Evolutionary conservation across 2,329 filamentous ascomycete species (phyloP).

Genomic region (Alternaria rosae): DNA sequence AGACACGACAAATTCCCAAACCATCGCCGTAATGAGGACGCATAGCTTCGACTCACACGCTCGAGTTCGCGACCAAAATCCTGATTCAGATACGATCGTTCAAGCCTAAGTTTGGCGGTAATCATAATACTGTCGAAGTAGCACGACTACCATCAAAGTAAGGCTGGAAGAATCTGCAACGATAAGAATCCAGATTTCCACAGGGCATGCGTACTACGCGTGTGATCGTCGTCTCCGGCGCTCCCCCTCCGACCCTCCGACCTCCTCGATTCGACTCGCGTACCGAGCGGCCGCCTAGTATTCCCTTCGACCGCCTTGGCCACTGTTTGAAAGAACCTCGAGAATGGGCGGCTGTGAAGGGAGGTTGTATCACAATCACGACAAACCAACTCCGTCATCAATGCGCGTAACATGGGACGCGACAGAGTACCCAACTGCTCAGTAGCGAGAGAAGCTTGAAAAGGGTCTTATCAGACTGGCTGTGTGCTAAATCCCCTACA

Average conservation of each 20-base stretch:
- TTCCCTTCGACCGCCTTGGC: not conserved
- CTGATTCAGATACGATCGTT: not conserved
- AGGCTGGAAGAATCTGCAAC: not conserved
- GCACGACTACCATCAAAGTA: not conserved
- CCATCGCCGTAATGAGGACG: not conserved
- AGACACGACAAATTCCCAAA: not conserved
- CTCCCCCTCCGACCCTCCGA: not conserved
- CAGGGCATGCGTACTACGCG: not conserved
- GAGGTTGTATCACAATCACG: not conserved
- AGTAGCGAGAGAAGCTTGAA: not conserved
- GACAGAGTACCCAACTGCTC: not conserved
- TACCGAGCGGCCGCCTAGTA: not conserved
- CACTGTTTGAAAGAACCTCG: not conserved
- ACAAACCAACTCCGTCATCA: not conserved
- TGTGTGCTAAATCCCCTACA: no score
- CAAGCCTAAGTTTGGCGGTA: not conserved
- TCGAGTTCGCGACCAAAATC: not conserved
- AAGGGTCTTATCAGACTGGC: no score
- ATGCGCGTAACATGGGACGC: not conserved
- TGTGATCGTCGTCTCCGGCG: not conserved
- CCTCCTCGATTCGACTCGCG: not conserved
- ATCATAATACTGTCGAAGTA: not conserved
- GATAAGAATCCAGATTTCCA: not conserved
- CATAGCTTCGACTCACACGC: not conserved
- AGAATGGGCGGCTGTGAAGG: not conserved